Base-by-base conservation (phyloP, 2,329 filamentous ascomycete genomes). In the Fusarium agapanthi region DNA sequence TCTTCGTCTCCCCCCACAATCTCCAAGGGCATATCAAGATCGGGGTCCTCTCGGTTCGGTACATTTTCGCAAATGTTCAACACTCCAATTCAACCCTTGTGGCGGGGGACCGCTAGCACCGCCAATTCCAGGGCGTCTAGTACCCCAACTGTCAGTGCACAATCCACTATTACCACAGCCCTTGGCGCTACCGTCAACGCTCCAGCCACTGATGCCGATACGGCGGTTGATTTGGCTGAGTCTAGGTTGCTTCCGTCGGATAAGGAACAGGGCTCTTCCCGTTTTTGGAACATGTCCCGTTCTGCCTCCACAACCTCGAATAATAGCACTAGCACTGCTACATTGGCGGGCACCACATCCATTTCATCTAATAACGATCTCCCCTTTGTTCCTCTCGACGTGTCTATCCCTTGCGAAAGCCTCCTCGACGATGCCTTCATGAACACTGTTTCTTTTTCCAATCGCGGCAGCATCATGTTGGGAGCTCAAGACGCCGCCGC, bases 401-500 rank as follows among this genome's bases (percentile, higher is more conserved):
- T 89, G 54, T 78, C 81, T 65, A 90, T 91, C 75, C 88, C 89
- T 47, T 86, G 85, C 61, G 87, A 88, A 63, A 84, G 80, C 75
- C 82, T 91, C 61, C 81, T 90, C 71, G 88, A 89, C 69, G 87
- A 90, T 82, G 87, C 86, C 75, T 87, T 88, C 77, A 80, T 91
- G 76, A 84, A 82, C 72, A 83, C 84, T 62, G 80, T 91, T 72
- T 85, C 85, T 72, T 91, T 91, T 77, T 90, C 89, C 64, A 89
- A 90, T 70, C 85, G 89, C 74, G 89, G 89, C 72, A 91, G 89
- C 80, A 83, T 91, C 75, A 88, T 91, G 85, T 85, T 90, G 77
- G 85, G 86, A 69, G 86, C 84, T 59, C 86, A 86, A 77, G 83
- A 76, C 67, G 72, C 71, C 43, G 55, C 64, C 60, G 58, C 61